Percentiles rank a stretch among this genome's conserved stretches.
Evolutionary conservation across 768 basidiomycete species (phyloP).

Genomic region (Pulveroboletus sp.): DNA sequence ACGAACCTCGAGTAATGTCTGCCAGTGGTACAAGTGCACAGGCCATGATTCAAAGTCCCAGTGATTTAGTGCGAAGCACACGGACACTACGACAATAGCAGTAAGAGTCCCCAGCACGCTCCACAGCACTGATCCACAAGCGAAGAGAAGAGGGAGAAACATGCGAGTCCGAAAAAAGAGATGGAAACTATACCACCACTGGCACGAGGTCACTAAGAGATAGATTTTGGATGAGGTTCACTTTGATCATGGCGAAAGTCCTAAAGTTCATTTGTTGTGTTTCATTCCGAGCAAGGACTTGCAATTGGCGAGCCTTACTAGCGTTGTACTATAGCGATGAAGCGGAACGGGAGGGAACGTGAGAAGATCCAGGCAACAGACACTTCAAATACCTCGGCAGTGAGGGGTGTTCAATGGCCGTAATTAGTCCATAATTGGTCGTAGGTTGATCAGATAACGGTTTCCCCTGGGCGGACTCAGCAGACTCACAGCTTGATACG

Average conservation of each 20-base stretch:
- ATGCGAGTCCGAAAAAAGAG: background rate
- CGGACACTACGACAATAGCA: background rate
- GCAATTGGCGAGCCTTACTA: conserved; percentile 9
- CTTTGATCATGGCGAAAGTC: conserved; percentile 9
- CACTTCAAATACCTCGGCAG: conserved; percentile 12
- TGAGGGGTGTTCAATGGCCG: background rate
- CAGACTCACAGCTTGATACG: background rate
- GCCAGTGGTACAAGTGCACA: background rate
- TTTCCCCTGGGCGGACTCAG: background rate
- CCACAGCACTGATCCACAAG: conserved; percentile 5
- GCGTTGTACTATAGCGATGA: conserved; percentile 7
- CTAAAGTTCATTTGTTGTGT: conserved; percentile 8
- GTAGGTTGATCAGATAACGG: background rate
- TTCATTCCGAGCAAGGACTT: conserved; percentile 8
- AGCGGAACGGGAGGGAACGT: conserved; percentile 14
- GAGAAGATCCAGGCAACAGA: conserved; percentile 10
- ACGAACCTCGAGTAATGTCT: conserved; percentile 1
- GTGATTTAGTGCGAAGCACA: background rate
- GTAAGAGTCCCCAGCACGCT: background rate
- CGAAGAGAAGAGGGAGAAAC: conserved; percentile 5
- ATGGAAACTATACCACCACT: conserved; percentile 16
- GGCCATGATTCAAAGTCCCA: conserved; percentile 1
- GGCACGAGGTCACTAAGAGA: conserved; percentile 1
- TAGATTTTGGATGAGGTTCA: background rate
- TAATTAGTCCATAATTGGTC: conserved; percentile 11